Evolutionary conservation across 2,329 filamentous ascomycete genomes (phyloP).

Genomic region (Claviceps digitariae): DNA sequence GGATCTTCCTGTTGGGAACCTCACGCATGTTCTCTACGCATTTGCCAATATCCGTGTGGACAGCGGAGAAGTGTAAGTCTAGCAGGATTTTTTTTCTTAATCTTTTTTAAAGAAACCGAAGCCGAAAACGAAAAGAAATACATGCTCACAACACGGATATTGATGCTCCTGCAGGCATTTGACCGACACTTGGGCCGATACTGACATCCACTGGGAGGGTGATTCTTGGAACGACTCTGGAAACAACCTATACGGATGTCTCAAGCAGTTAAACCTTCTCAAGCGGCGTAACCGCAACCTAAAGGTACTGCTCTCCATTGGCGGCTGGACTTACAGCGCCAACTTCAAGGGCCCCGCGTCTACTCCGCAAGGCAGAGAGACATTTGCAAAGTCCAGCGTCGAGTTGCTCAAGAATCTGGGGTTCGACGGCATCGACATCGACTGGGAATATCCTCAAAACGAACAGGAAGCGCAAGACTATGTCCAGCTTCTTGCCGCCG

Average conservation of each 20-base stretch:
- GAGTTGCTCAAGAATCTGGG: conserved; percentile 67
- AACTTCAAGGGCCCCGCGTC: conserved; percentile 71
- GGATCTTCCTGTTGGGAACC: conserved; percentile 63
- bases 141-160: not conserved
- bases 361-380: conserved; percentile 51
- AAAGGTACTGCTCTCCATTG: conserved; percentile 75
- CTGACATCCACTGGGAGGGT: conserved; percentile 60
- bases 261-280: conserved; percentile 77
- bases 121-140: not conserved
- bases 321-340: conserved; percentile 82
- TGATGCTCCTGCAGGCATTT: conserved; percentile 25
- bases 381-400: conserved; percentile 63
- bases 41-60: conserved; percentile 79
- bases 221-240: conserved; percentile 59
- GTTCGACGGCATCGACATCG: conserved; percentile 58
- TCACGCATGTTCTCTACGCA: conserved; percentile 82
- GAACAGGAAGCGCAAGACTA: conserved; percentile 40
- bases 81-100: not conserved
- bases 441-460: conserved; percentile 54
- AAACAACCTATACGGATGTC: conserved; percentile 73
- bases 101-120: not conserved
- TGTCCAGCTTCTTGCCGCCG: conserved; percentile 43
- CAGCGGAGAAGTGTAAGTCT: conserved; percentile 59
- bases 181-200: conserved; percentile 51
- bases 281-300: conserved; percentile 72